Conservation (phyloP, 768 basidiomycete species). For the Naganishia randhawae region DNA sequence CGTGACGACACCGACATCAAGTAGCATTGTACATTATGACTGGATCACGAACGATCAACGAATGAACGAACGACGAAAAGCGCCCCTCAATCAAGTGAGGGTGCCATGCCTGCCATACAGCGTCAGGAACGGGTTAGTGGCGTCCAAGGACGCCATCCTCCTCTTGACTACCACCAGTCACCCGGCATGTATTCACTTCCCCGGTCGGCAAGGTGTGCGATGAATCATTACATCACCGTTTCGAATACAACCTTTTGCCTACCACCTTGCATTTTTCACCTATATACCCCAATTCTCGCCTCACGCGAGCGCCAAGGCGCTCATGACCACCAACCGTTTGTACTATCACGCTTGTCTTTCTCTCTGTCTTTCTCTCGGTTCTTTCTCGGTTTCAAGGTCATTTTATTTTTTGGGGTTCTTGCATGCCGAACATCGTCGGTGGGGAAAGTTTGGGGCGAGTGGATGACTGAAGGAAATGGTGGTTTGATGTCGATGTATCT, state of each 20-base stretch:
- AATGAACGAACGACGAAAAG: slow-evolving; percentile 19
- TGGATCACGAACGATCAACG: slow-evolving; percentile 8
- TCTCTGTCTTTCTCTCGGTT: not conserved
- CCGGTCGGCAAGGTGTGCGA: not conserved
- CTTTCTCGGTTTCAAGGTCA: not conserved
- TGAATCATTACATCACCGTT: not conserved
- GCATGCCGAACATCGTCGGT: not conserved
- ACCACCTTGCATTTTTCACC: slow-evolving; percentile 1
- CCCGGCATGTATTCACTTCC: not conserved
- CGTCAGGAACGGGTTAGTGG: slow-evolving; percentile 16
- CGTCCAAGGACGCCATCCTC: slow-evolving; percentile 29
- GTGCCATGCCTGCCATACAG: not conserved
- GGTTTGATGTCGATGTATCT: slow-evolving; percentile 4
- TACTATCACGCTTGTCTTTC: not conserved
- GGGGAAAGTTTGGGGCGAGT: not conserved
- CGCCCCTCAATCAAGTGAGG: not conserved
- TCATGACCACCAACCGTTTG: not conserved
- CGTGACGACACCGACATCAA: not conserved
- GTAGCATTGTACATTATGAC: slow-evolving; percentile 7
- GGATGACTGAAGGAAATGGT: not conserved
- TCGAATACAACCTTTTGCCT: not conserved
- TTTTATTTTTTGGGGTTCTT: not conserved
- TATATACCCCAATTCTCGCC: not conserved
- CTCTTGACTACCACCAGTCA: slow-evolving; percentile 2
- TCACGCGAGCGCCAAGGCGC: not conserved